Evolutionary conservation across 1,139 yeast genomes (phyloP), one percentile per base, ranked within the genome.

Genomic region (Lodderomyces parapsilosis): DNA sequence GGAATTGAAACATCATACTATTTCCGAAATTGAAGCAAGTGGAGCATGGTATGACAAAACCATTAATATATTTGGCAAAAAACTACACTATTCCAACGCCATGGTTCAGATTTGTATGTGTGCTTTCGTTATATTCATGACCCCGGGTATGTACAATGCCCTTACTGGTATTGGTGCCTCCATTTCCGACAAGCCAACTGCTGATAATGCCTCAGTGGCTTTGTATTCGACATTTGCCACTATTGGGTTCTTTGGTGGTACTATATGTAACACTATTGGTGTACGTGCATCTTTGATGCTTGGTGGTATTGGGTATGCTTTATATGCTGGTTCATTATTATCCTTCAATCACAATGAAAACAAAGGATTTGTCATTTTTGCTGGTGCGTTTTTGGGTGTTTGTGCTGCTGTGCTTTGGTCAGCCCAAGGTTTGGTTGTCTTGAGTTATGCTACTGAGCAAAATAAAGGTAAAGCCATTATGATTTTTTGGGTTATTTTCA

Each of bases 401-500:
- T 74, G 82, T 59, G 86, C 86, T 5, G 65, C 78, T 28, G 60
- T 69, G 43, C 66, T 79, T 39, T 81, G 86, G 86, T 75, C 81
- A 36, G 83, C 82, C 32, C 85, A 80, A 57, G 83, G 83, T 45
- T 65, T 78, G 36, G 70, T 81, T 39, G 73, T 80, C 52, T 73
- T 80, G 71, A 66, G 80, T 14, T 81, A 81, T 50, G 80, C 85
- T 5, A 59, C 78, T n/a, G 85, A 80, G 59, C 58, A 63, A 39
- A 64, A 58, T 36, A 81, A 80, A 60, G 86, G 83, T 42, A 62
- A 65, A 41, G 80, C 80, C 43, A 70, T 81, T 42, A 68, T 71
- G 74, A 58, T 76, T 18, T 81, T 80, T 59, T 81, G 86, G 86
- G 67, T 77, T 44, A 77, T 81, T 45, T 81, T 81, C 68, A 80